Conservation (phyloP, 106 monocot species). For the Amphibolis antarctica region DNA sequence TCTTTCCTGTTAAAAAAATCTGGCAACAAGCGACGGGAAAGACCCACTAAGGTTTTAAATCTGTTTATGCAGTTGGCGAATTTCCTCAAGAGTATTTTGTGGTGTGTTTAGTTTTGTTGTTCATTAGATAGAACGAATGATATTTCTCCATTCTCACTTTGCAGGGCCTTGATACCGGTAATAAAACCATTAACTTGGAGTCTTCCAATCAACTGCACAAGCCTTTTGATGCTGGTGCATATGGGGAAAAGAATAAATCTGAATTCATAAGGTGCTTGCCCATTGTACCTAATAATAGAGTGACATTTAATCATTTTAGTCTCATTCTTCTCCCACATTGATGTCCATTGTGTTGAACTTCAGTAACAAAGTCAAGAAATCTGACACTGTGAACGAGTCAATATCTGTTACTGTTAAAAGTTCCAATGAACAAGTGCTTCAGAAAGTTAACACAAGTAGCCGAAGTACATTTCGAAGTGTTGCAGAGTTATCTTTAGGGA, state of each 20-base stretch:
- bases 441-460: slow-evolving; percentile 51
- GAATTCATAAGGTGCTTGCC: slow-evolving; percentile 16
- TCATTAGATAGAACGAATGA: not conserved
- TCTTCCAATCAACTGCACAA: not conserved
- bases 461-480: slow-evolving; percentile 56
- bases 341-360: not conserved
- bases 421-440: slow-evolving; percentile 22
- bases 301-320: not conserved
- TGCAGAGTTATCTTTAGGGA: slow-evolving; percentile 54
- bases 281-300: not conserved
- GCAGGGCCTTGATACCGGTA: slow-evolving; percentile 17
- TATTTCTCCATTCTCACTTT: slow-evolving; percentile 1
- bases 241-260: slow-evolving; percentile 2
- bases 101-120: slow-evolving; percentile 1
- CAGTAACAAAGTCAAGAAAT: slow-evolving; percentile 17
- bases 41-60: slow-evolving; percentile 6
- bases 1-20: slow-evolving; percentile 18
- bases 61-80: not conserved
- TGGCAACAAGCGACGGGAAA: slow-evolving; percentile 7
- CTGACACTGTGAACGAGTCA: slow-evolving; percentile 12
- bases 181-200: not conserved
- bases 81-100: not conserved
- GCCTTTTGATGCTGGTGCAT: slow-evolving; percentile 7
- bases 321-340: not conserved
- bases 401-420: slow-evolving; percentile 7